A percentile compares a stretch with the other conserved stretches of the same genome.
phyloP scores from a whole-genome alignment of 768 basidiomycete genomes.

The Leccinum arenicola region DNA sequence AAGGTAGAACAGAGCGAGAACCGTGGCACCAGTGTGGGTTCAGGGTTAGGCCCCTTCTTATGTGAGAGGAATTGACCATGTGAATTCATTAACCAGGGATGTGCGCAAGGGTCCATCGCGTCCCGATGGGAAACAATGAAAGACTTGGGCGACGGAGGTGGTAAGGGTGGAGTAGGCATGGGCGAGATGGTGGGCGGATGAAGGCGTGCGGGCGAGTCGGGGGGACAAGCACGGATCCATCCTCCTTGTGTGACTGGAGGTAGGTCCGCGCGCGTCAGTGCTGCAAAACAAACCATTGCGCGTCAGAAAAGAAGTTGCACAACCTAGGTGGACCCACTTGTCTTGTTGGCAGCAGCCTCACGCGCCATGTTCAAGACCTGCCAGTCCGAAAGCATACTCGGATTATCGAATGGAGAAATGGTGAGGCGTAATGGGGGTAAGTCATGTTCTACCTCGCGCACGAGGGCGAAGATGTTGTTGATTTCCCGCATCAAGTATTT shows the following conservation, averaged over 20 bases:
- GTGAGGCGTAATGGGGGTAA: conserved; percentile 33
- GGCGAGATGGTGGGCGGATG: conserved; percentile 30
- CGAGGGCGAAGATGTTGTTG: conserved; percentile 18
- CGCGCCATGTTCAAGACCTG: conserved; percentile 19
- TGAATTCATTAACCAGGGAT: conserved; percentile 34
- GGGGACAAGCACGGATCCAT: conserved; percentile 22
- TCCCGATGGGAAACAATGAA: conserved; percentile 37
- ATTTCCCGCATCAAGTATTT: conserved; percentile 1
- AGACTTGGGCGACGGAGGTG: conserved; percentile 10
- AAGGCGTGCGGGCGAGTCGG: conserved; percentile 26
- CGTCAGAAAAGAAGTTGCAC: neutral
- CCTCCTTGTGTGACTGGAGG: conserved; percentile 31
- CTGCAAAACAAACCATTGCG: conserved; percentile 13
- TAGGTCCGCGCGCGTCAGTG: conserved; percentile 28
- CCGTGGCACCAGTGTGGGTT: conserved; percentile 42
- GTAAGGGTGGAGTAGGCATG: neutral
- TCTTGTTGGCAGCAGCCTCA: conserved; percentile 28
- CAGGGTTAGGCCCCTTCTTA: conserved; percentile 44
- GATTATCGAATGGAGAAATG: conserved; percentile 31
- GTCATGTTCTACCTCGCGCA: conserved; percentile 26
- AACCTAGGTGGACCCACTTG: conserved; percentile 16
- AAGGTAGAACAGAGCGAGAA: conserved; percentile 51
- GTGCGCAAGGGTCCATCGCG: conserved; percentile 38
- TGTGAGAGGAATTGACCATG: conserved; percentile 56
- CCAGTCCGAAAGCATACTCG: conserved; percentile 27